phyloP scores from a whole-genome alignment of 2,329 filamentous ascomycete genomes.

The Pseudogymnoascus verrucosus region DNA sequence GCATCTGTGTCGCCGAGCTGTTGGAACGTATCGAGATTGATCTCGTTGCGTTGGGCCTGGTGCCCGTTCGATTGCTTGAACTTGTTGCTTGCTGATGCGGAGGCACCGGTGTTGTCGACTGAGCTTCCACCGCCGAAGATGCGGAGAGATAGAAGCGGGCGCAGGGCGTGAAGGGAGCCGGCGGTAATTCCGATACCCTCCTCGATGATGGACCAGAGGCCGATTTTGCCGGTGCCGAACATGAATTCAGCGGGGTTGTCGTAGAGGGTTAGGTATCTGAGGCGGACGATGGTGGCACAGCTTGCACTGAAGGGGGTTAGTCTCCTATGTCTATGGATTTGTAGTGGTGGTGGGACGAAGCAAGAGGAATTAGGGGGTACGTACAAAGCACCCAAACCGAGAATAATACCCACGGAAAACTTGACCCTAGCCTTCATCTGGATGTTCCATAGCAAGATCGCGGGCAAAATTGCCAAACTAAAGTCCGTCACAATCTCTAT shows the following conservation, averaged over 20 bases:
- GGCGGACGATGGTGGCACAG: conserved; percentile 34
- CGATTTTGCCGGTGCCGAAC: conserved; percentile 34
- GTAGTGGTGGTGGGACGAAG: neutral
- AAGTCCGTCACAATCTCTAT: conserved; percentile 32
- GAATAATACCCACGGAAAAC: conserved; percentile 36
- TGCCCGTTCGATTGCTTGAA: conserved; percentile 15
- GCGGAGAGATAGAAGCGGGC: conserved; percentile 33
- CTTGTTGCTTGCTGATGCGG: conserved; percentile 8
- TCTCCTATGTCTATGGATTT: neutral
- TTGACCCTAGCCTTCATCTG: conserved; percentile 38
- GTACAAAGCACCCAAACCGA: conserved; percentile 37
- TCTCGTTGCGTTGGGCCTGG: conserved; percentile 9
- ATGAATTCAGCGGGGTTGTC: conserved; percentile 33
- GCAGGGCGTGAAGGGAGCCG: conserved; percentile 38
- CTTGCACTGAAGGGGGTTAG: conserved; percentile 25
- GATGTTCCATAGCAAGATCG: conserved; percentile 33
- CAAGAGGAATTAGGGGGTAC: conserved; percentile 10
- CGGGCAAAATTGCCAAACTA: conserved; percentile 31
- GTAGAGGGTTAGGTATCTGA: conserved; percentile 35
- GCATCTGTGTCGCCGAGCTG: conserved; percentile 20
- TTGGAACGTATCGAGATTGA: conserved; percentile 19
- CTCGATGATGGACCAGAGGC: conserved; percentile 40
- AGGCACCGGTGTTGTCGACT: conserved; percentile 7
- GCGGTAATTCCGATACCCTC: conserved; percentile 42
- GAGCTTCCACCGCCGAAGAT: conserved; percentile 18